Conservation (phyloP, 805 yeast species). For the Myxozyma melibiosi region DNA sequence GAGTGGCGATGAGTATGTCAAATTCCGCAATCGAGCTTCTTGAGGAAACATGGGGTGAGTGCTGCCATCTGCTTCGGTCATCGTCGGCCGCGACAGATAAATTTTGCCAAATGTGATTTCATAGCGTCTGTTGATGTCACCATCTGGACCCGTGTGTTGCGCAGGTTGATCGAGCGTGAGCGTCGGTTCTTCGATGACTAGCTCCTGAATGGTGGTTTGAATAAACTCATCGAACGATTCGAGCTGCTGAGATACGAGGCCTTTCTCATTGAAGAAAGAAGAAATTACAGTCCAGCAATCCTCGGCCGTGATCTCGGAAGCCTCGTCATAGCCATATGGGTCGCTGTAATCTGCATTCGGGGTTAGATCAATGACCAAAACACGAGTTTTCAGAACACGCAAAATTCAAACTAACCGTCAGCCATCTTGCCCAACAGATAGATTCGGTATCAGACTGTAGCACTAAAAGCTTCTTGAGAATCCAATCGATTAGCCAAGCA, state of each 20-base stretch:
- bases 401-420: slow-evolving; percentile 13
- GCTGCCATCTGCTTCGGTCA: slow-evolving; percentile 99
- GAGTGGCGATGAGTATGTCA: slow-evolving; percentile 94
- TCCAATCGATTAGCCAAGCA: background rate
- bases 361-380: background rate
- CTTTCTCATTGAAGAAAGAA: slow-evolving; percentile 93
- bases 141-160: slow-evolving; percentile 87
- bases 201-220: slow-evolving; percentile 93
- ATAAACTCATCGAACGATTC: slow-evolving; percentile 98
- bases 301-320: slow-evolving; percentile 84
- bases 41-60: slow-evolving; percentile 98
- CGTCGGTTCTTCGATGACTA: slow-evolving; percentile 93
- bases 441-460: too few species aligned
- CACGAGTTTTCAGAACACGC: background rate
- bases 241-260: slow-evolving; percentile 95
- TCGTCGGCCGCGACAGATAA: slow-evolving; percentile 93
- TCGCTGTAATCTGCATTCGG: slow-evolving; percentile 43
- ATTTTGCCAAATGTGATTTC: slow-evolving; percentile 98
- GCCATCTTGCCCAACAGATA: slow-evolving; percentile 20
- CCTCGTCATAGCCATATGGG: slow-evolving; percentile 72
- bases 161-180: slow-evolving; percentile 97
- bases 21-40: slow-evolving; percentile 93
- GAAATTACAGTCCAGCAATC: slow-evolving; percentile 99
- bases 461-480: background rate
- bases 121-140: slow-evolving; percentile 86